Evolutionary conservation across 164 flowering plant genomes (phyloP).

Genomic region (Saururus chinensis): DNA sequence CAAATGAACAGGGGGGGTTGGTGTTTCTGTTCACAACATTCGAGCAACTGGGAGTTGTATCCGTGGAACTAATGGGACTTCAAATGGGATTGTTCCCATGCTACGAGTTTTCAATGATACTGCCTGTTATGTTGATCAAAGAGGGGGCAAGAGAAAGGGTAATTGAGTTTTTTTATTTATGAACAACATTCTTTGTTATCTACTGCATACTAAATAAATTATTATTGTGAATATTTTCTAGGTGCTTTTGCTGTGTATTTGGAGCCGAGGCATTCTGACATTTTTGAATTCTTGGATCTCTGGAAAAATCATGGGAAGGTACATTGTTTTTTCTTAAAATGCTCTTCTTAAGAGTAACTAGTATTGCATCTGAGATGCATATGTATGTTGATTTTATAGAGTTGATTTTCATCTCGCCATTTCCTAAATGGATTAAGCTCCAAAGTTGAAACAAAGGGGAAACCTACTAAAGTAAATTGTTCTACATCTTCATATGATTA

Average conservation of each 20-base stretch:
- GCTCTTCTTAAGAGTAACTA: no score
- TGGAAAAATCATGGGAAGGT: slow-evolving; percentile 99
- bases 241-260: slow-evolving; percentile 98
- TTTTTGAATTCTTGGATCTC: slow-evolving; percentile 85
- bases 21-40: slow-evolving; percentile 90
- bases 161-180: not conserved
- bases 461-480: no score
- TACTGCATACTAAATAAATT: not conserved
- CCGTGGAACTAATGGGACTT: slow-evolving; percentile 98
- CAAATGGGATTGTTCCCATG: slow-evolving; percentile 99
- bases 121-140: slow-evolving; percentile 99
- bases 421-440: no score
- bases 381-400: no score
- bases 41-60: slow-evolving; percentile 95
- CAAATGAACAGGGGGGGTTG: slow-evolving; percentile 99
- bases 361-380: no score
- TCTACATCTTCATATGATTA: no score
- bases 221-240: slow-evolving; percentile 15
- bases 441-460: no score
- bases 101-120: slow-evolving; percentile 94
- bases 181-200: not conserved
- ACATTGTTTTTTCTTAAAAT: no score
- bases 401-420: no score
- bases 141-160: slow-evolving; percentile 99
- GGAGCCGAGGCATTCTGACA: slow-evolving; percentile 99